Conservation (phyloP, 2,329 filamentous ascomycete genomes). For the Claviceps digitariae region DNA sequence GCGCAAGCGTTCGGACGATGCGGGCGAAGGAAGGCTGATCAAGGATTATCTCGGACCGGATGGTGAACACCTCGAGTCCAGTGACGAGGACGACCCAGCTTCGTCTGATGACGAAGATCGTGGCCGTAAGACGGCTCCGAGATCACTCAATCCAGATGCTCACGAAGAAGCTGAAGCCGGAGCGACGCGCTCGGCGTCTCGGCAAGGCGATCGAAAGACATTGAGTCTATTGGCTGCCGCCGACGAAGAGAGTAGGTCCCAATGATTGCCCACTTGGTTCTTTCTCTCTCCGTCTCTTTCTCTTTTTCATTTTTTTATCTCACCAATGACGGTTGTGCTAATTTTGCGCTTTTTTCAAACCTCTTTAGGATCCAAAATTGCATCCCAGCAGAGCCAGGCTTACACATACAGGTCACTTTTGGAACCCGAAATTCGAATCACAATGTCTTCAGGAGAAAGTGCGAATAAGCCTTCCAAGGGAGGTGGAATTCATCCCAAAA, state of each 20-base stretch:
- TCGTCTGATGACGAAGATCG: conserved; percentile 56
- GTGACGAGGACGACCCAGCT: conserved; percentile 53
- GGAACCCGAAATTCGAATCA: conserved; percentile 54
- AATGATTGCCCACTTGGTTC: background rate
- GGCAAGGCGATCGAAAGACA: conserved; percentile 28
- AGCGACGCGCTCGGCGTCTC: conserved; percentile 17
- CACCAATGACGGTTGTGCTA: background rate
- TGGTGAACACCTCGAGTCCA: conserved; percentile 53
- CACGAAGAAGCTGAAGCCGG: conserved; percentile 23
- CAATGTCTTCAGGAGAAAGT: conserved; percentile 48
- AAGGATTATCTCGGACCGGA: conserved; percentile 56
- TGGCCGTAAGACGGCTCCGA: conserved; percentile 43
- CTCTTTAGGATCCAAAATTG: conserved; percentile 40
- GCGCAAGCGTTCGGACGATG: conserved; percentile 34
- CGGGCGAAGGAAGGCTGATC: conserved; percentile 41
- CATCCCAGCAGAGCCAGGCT: conserved; percentile 28
- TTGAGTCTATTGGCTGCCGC: conserved; percentile 58
- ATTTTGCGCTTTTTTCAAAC: too few species aligned
- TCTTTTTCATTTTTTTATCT: background rate
- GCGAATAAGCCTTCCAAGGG: conserved; percentile 35
- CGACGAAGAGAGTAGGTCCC: conserved; percentile 60
- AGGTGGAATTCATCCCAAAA: conserved; percentile 61
- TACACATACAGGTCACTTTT: conserved; percentile 52
- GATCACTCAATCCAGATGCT: conserved; percentile 28
- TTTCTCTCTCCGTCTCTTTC: background rate